Evolutionary conservation across 2,329 filamentous ascomycete species (phyloP), one percentile per base, ranked within the genome.

Genomic region (Basipetospora chlamydospora): DNA sequence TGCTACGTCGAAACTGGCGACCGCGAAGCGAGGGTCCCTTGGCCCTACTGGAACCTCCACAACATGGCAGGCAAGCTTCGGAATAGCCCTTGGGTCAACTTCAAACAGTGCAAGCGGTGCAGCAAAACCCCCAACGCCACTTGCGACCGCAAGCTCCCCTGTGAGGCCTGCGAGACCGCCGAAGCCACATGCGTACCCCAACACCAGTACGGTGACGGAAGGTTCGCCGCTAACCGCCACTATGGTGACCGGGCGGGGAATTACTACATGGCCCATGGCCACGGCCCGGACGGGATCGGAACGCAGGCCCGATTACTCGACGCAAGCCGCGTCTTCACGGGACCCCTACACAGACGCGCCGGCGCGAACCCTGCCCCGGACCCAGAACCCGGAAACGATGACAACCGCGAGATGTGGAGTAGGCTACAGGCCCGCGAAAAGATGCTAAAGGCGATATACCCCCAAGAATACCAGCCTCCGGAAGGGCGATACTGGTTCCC

Each of bases 61-160:
- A 32, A 17, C 21, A 5, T 6, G 10, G 13, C 16, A 11, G 16
- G 12, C 13, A 12, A 12, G 7, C 2, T n/a, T 20, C 25, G 23
- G 16, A n/a, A 6, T 15, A 21, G 8, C n/a, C 30, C 20, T 15
- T 17, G 23, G 16, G 11, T 6, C 18, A 23, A 20, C 7, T 39
- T 43, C 33, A 3, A 11, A 6, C 35, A 30, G 1, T 44, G 43
- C 37, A 13, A 23, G 18, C 28, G 26, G 18, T 45, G 43, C 6
- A 3, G 26, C 23, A 5, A 25, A n/a, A n/a, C n/a, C n/a, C n/a
- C n/a, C n/a, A n/a, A 18, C 2, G 22, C 34, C 3, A 31, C 21
- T 7, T 60, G 58, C 39, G 58, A 60, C 33, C 49, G 52, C 2
- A 54, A 56, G 37, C 48, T 56, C 15, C 58, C 57, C 1, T 60